phyloP scores from a whole-genome alignment of 176 grass and related monocot species.

The Elaeis guineensis region DNA sequence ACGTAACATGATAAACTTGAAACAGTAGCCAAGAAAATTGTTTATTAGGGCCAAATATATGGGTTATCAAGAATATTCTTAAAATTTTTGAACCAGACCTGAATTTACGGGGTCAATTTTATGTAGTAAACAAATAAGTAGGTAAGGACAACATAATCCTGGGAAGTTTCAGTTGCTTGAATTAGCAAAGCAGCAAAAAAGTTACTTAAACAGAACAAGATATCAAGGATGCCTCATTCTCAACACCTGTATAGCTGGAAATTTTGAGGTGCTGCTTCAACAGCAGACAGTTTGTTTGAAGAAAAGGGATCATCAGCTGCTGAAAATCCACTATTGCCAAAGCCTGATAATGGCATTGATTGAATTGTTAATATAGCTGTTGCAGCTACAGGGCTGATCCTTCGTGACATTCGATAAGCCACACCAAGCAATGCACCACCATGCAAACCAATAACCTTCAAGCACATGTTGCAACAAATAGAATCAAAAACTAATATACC shows the following conservation, averaged over 20 bases:
- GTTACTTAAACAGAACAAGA: background rate
- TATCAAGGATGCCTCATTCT: background rate
- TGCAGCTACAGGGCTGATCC: constrained; percentile 77
- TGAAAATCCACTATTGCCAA: constrained; percentile 51
- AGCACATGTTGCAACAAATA: too few relatives aligned
- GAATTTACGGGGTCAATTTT: too few relatives aligned
- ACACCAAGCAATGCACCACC: constrained; percentile 94
- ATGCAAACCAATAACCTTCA: constrained; percentile 95
- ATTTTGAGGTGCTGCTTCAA: constrained; percentile 76
- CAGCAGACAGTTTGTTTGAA: constrained; percentile 25
- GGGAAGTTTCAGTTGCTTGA: too few relatives aligned
- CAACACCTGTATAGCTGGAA: constrained; percentile 93
- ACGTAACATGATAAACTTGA: background rate
- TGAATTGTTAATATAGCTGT: constrained; percentile 86
- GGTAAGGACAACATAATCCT: too few relatives aligned
- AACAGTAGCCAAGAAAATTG: too few relatives aligned
- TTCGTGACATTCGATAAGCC: constrained; percentile 85
- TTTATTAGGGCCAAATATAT: too few relatives aligned
- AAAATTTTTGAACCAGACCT: too few relatives aligned
- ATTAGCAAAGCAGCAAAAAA: too few relatives aligned
- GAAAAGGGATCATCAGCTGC: constrained; percentile 80
- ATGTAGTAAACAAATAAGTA: too few relatives aligned
- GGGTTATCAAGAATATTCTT: too few relatives aligned
- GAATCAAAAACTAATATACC: too few relatives aligned
- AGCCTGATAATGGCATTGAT: constrained; percentile 92